Conservation (phyloP, 306 rosid genomes). For the Clitoria ternatea region DNA sequence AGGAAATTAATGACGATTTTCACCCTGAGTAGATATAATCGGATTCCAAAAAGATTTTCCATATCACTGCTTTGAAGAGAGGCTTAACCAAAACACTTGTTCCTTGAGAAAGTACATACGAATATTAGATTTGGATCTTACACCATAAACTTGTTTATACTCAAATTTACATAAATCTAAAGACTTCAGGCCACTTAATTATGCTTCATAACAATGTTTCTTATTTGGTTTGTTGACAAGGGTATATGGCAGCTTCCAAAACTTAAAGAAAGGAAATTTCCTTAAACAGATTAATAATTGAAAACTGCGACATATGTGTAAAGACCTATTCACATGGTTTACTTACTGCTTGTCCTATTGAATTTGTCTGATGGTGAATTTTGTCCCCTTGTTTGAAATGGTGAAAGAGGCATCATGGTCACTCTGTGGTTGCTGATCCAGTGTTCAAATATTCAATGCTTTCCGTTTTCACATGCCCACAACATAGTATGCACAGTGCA, state of each 20-base stretch:
- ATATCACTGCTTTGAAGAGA: background rate
- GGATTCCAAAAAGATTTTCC: conserved; percentile 5
- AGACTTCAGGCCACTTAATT: background rate
- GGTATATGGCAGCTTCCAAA: background rate
- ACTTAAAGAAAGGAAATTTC: background rate
- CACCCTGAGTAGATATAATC: background rate
- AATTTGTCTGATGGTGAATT: background rate
- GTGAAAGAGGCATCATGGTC: conserved; percentile 29
- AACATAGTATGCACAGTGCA: conserved; percentile 5
- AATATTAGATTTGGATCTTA: background rate
- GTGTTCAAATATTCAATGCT: conserved; percentile 21
- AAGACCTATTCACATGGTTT: conserved; percentile 1
- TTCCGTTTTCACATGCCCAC: conserved; percentile 11
- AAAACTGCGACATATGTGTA: background rate
- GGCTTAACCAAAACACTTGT: background rate
- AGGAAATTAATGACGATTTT: background rate
- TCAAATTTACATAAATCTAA: background rate
- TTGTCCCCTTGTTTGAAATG: conserved; percentile 9
- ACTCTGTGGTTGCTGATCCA: conserved; percentile 26
- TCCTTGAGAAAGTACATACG: background rate
- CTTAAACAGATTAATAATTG: no score
- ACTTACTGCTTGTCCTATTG: conserved; percentile 22
- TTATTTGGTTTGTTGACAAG: background rate
- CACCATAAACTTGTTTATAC: background rate
- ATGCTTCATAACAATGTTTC: background rate